phyloP scores from a whole-genome alignment of 169 alveolate genomes.

The Eimeria sp. region DNA sequence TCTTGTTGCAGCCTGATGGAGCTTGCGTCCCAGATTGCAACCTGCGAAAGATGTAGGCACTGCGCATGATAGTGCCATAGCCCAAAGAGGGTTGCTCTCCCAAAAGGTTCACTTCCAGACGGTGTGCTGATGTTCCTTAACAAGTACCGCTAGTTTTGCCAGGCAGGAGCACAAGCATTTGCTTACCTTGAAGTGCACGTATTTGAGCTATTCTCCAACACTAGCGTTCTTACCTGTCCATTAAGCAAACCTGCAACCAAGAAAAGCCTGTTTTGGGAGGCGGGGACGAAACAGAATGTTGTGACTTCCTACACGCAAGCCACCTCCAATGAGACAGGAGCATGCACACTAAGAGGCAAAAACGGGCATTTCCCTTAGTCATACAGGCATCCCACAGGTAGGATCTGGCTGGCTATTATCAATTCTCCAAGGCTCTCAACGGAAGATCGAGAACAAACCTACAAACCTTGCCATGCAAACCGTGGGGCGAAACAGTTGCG shows the following conservation, averaged over 20 bases:
- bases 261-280: constrained; percentile 21
- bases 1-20: not conserved
- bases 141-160: not conserved
- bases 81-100: not conserved
- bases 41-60: not conserved
- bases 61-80: not conserved
- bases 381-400: not conserved
- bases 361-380: not conserved
- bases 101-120: constrained; percentile 1
- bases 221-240: constrained; percentile 26
- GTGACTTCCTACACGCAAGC: constrained; percentile 33
- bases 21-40: constrained; percentile 24
- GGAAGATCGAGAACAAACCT: not conserved
- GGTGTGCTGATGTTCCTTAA: not conserved
- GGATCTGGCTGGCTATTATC: not conserved
- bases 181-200: not conserved
- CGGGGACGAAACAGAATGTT: constrained; percentile 43
- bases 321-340: not conserved
- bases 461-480: not conserved
- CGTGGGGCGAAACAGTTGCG: not conserved
- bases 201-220: not conserved
- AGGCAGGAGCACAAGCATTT: not conserved
- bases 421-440: not conserved
- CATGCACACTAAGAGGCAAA: not conserved
- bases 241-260: constrained; percentile 65